These are phyloP conservation scores for Malus orientalis DNA, from an alignment of 306 rosid genomes.

Conservation along the genomic window DNA sequence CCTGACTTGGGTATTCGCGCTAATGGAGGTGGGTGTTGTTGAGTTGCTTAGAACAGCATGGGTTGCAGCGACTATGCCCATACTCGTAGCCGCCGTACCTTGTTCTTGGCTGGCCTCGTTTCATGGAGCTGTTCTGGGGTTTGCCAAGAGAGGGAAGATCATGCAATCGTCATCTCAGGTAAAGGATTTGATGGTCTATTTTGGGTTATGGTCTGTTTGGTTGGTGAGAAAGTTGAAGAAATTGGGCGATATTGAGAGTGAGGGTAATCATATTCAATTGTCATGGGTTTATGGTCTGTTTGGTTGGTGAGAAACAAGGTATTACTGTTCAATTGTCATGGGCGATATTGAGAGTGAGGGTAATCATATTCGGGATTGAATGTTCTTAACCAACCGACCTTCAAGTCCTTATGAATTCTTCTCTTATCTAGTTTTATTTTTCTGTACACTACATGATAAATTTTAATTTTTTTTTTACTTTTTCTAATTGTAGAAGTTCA, in stretches of 20 bases:
- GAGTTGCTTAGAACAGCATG: constrained; percentile 58
- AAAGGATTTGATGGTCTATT: background rate
- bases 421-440: background rate
- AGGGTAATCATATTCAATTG: no score
- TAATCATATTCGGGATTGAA: no score
- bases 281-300: background rate
- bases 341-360: no score
- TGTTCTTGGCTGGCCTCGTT: constrained; percentile 28
- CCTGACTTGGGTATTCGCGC: constrained; percentile 8
- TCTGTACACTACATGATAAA: background rate
- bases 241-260: background rate
- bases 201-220: background rate
- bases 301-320: background rate
- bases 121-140: constrained; percentile 29
- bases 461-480: background rate
- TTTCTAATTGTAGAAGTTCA: constrained; percentile 53
- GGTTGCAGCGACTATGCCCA: constrained; percentile 56
- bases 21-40: constrained; percentile 43
- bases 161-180: constrained; percentile 55
- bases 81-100: constrained; percentile 59
- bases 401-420: background rate
- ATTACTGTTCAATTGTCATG: background rate
- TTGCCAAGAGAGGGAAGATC: constrained; percentile 68
- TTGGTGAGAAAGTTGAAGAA: background rate
- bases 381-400: no score